A percentile compares a stretch with the other conserved stretches of the same genome.
phyloP scores from a whole-genome alignment of 805 yeast species.

The Naumovozyma castellii region DNA sequence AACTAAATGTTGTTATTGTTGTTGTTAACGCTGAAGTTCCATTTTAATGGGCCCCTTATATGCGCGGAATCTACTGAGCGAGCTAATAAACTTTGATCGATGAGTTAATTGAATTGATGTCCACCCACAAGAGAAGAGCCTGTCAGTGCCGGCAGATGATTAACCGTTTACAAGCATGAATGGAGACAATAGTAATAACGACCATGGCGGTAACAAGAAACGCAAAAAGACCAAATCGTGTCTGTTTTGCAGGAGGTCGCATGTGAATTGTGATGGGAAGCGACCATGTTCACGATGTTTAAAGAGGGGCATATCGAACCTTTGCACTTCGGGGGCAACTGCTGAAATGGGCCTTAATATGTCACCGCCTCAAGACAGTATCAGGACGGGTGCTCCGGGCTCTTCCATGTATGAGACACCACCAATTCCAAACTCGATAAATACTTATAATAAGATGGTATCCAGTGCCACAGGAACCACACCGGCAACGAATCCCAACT shows the following conservation, averaged over 20 bases:
- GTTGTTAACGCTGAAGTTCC: no score
- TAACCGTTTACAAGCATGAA: neutral
- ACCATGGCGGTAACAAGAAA: neutral
- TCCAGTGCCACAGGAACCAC: neutral
- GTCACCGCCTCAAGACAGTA: no score
- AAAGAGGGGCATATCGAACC: constrained; percentile 77
- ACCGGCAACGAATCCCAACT: neutral
- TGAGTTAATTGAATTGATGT: no score
- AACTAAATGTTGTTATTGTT: no score
- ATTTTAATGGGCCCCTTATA: no score
- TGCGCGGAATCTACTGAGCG: no score
- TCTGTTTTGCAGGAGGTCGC: constrained; percentile 85
- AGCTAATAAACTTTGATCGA: no score
- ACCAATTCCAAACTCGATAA: no score
- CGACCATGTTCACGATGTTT: constrained; percentile 69
- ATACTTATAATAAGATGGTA: neutral
- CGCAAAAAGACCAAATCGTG: constrained; percentile 43
- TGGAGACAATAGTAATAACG: neutral
- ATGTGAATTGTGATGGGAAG: constrained; percentile 81
- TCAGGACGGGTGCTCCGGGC: no score
- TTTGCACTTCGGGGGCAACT: constrained; percentile 59
- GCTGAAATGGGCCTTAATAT: constrained; percentile 9
- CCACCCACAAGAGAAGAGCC: no score
- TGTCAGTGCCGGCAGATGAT: no score
- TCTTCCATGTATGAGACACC: no score